These are phyloP conservation scores for Lepiota venenata DNA, from an alignment of 768 basidiomycete species.

Conservation along the genomic window DNA sequence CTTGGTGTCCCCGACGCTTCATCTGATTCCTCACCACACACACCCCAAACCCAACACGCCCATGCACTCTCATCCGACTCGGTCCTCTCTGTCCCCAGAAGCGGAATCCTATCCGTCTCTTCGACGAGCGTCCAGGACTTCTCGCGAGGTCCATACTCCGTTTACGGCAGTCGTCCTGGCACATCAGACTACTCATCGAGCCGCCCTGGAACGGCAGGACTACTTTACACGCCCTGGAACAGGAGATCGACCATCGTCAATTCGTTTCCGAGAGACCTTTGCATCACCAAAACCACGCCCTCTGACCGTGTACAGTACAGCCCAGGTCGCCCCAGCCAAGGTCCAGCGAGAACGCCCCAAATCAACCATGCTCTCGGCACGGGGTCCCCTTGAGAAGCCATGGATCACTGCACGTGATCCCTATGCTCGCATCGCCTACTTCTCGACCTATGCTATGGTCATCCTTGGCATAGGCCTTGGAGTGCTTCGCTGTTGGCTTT, in stretches of 20 bases:
- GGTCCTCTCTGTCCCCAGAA: conserved; percentile 24
- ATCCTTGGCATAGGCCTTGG: conserved; percentile 55
- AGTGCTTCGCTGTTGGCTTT: conserved; percentile 52
- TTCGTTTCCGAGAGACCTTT: conserved; percentile 51
- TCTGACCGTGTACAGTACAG: conserved; percentile 48
- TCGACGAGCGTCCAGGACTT: conserved; percentile 43
- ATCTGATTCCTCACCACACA: conserved; percentile 21
- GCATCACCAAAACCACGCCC: conserved; percentile 57
- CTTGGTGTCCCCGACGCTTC: conserved; percentile 35
- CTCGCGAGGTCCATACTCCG: conserved; percentile 35
- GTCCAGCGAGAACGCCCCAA: conserved; percentile 43
- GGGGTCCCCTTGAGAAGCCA: conserved; percentile 47
- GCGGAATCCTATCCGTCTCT: conserved; percentile 34
- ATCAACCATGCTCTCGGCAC: conserved; percentile 42
- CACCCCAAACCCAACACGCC: conserved; percentile 14
- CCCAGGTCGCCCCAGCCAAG: conserved; percentile 37
- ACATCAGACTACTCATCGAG: conserved; percentile 24
- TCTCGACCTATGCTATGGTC: conserved; percentile 57
- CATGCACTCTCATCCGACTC: conserved; percentile 24
- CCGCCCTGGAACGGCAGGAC: conserved; percentile 18
- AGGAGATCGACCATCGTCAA: conserved; percentile 32
- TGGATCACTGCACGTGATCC: conserved; percentile 62
- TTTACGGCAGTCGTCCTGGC: conserved; percentile 32
- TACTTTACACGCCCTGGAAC: conserved; percentile 12
- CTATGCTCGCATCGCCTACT: conserved; percentile 52